Evolutionary conservation across 257 asterid genomes (phyloP).

Genomic region (Apocynum venetum): DNA sequence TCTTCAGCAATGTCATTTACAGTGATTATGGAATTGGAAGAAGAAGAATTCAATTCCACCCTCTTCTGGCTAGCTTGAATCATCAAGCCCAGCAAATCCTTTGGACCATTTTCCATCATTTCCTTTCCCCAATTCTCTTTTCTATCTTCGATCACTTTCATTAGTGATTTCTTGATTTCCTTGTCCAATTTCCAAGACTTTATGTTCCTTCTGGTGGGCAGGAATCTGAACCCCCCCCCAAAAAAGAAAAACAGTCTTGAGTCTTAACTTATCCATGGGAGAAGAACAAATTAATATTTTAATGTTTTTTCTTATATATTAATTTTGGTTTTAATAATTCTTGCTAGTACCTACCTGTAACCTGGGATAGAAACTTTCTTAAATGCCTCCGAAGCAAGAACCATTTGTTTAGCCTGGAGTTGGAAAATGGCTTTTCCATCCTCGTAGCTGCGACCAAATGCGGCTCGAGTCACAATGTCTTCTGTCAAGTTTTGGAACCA

Average conservation of each 20-base stretch:
- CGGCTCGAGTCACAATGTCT: conserved; percentile 39
- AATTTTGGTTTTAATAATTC: too few species aligned
- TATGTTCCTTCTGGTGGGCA: conserved; percentile 46
- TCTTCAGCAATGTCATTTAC: conserved; percentile 46
- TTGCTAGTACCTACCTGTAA: conserved; percentile 27
- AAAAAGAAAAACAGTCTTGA: not conserved
- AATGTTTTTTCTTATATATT: too few species aligned
- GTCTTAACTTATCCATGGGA: too few species aligned
- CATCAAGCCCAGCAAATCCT: conserved; percentile 44
- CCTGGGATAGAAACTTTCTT: conserved; percentile 46
- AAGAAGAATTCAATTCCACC: not conserved
- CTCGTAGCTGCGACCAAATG: conserved; percentile 41
- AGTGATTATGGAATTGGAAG: conserved; percentile 25
- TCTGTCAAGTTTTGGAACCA: conserved; percentile 43
- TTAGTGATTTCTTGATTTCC: conserved; percentile 40
- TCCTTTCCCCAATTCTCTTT: conserved; percentile 36
- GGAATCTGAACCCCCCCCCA: conserved; percentile 22
- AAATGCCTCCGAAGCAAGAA: conserved; percentile 38
- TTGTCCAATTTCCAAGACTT: conserved; percentile 49
- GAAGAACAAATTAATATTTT: too few species aligned
- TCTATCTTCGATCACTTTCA: conserved; percentile 38
- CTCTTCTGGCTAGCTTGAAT: conserved; percentile 34
- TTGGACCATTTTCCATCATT: conserved; percentile 32
- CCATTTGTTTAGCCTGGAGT: conserved; percentile 42
- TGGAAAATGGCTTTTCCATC: conserved; percentile 42